Conservation (phyloP, 2,329 filamentous ascomycete species). For the Rhynchosporium secalis region DNA sequence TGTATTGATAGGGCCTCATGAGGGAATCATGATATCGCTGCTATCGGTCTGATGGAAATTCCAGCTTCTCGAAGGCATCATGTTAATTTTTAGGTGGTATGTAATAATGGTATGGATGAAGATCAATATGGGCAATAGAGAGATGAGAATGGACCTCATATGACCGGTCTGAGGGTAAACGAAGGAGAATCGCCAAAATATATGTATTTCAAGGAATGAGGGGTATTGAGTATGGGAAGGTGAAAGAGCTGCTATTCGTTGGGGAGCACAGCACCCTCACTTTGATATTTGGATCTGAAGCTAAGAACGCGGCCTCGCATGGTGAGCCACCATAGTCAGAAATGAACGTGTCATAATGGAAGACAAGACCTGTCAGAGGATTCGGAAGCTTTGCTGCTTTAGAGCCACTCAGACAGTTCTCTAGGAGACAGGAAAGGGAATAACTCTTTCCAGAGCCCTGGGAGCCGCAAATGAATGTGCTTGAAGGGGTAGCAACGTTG, state of each 20-base stretch:
- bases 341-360: not conserved
- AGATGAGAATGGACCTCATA: not conserved
- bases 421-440: slow-evolving; percentile 58
- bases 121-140: not conserved
- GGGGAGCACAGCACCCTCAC: no score
- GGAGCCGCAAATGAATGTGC: slow-evolving; percentile 62
- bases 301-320: no score
- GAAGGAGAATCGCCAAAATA: not conserved
- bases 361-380: slow-evolving; percentile 39
- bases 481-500: slow-evolving; percentile 58
- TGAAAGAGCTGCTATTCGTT: no score
- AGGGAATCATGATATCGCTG: slow-evolving; percentile 11
- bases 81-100: not conserved
- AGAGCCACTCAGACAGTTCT: slow-evolving; percentile 44
- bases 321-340: no score
- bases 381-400: slow-evolving; percentile 45
- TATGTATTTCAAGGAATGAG: not conserved
- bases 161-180: not conserved
- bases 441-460: slow-evolving; percentile 64
- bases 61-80: slow-evolving; percentile 16
- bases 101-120: not conserved
- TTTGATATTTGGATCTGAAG: no score
- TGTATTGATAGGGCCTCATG: not conserved
- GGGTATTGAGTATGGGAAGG: no score
- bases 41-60: not conserved